phyloP scores from a whole-genome alignment of 129 eudicot genomes.

The Pseudognaphalium luteoalbum region DNA sequence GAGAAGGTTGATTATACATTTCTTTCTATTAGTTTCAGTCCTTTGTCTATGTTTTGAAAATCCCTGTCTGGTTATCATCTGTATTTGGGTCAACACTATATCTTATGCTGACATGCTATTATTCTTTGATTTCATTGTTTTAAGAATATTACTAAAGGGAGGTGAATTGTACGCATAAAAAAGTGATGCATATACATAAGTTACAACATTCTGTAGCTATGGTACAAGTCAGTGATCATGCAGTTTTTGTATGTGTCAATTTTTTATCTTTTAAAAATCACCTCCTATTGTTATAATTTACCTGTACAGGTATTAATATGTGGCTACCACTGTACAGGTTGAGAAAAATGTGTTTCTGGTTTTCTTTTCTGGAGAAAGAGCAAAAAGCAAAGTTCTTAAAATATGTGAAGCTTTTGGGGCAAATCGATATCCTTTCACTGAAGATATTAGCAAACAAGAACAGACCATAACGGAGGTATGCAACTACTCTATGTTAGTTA shows the following conservation, averaged over 20 bases:
- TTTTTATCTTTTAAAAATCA: too few relatives aligned
- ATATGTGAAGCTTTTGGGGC: slow-evolving; percentile 91
- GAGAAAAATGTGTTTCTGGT: slow-evolving; percentile 75
- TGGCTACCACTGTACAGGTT: slow-evolving; percentile 47
- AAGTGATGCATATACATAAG: slow-evolving; percentile 24
- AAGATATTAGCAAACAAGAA: slow-evolving; percentile 68
- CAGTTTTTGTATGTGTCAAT: not conserved
- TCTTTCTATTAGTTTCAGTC: too few relatives aligned
- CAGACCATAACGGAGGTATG: slow-evolving; percentile 74
- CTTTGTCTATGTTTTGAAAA: slow-evolving; percentile 55
- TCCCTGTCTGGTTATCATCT: slow-evolving; percentile 45
- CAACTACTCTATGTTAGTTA: not conserved
- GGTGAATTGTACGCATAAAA: too few relatives aligned
- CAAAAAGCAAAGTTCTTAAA: slow-evolving; percentile 70
- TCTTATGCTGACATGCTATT: too few relatives aligned
- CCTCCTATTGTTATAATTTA: too few relatives aligned
- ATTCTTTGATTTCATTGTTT: too few relatives aligned
- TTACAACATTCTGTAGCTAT: slow-evolving; percentile 44
- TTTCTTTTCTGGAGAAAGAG: slow-evolving; percentile 85
- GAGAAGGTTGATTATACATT: slow-evolving; percentile 52
- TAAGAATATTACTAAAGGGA: too few relatives aligned
- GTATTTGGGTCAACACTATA: too few relatives aligned
- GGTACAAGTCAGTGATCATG: not conserved
- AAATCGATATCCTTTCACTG: slow-evolving; percentile 72
- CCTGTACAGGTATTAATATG: not conserved